phyloP scores from a whole-genome alignment of 371 early-diverging fungal species.

The Mortierella sp. region DNA sequence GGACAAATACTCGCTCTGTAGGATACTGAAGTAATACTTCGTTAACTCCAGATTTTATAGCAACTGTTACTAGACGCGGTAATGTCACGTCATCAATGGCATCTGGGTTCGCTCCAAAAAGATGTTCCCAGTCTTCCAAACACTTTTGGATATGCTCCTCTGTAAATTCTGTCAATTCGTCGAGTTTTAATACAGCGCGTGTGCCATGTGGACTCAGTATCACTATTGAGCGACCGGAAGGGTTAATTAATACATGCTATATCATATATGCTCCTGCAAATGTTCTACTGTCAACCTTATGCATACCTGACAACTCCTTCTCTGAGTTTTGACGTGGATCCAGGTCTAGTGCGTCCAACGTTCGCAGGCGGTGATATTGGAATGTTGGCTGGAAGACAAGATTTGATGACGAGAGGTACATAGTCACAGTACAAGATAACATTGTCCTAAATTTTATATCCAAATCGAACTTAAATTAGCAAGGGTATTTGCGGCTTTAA shows the following conservation, averaged over 20 bases:
- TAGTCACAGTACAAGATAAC: conserved; percentile 42
- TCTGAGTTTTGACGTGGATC: conserved; percentile 16
- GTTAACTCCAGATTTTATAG: conserved; percentile 27
- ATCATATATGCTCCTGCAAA: neutral
- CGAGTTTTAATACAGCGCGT: conserved; percentile 21
- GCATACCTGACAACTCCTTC: conserved; percentile 29
- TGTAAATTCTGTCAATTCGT: conserved; percentile 31
- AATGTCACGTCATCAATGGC: conserved; percentile 8
- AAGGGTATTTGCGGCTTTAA: neutral
- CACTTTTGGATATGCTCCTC: conserved; percentile 36
- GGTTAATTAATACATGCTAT: neutral
- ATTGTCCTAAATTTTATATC: conserved; percentile 23
- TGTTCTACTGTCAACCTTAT: neutral
- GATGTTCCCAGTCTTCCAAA: conserved; percentile 33
- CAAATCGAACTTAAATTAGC: neutral
- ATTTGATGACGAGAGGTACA: conserved; percentile 47
- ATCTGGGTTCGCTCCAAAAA: conserved; percentile 39
- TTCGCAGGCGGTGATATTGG: conserved; percentile 47
- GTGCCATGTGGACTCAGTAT: conserved; percentile 53
- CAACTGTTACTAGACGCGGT: conserved; percentile 42
- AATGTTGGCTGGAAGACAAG: conserved; percentile 51
- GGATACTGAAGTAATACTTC: conserved; percentile 45
- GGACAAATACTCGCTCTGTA: conserved; percentile 46
- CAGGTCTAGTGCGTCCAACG: conserved; percentile 26
- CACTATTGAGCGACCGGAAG: conserved; percentile 7